These are phyloP conservation scores for Aspergillus intermedius DNA, from an alignment of 2,329 filamentous ascomycete genomes.

Conservation along the genomic window DNA sequence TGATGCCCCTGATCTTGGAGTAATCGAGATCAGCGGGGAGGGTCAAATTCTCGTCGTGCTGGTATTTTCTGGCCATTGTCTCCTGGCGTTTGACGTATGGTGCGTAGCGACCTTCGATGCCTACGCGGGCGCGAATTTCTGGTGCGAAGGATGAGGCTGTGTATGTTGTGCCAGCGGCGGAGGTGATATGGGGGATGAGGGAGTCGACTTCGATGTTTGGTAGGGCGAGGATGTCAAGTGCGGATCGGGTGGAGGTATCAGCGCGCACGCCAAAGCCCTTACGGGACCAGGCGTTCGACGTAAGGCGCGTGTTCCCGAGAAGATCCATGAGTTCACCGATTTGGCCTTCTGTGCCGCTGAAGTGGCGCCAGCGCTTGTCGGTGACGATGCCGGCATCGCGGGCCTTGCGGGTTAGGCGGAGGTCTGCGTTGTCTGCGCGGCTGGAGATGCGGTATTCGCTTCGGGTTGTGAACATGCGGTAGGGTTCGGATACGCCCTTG, in stretches of 20 bases:
- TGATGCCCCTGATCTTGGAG: slow-evolving; percentile 63
- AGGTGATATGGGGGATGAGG: slow-evolving; percentile 50
- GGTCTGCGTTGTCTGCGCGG: slow-evolving; percentile 88
- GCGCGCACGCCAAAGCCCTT: slow-evolving; percentile 63
- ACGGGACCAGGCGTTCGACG: slow-evolving; percentile 60
- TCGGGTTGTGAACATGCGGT: slow-evolving; percentile 95
- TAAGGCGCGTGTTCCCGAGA: slow-evolving; percentile 54
- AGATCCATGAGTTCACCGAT: slow-evolving; percentile 59
- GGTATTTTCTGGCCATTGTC: slow-evolving; percentile 58
- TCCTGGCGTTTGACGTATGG: slow-evolving; percentile 75
- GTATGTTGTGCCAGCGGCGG: slow-evolving; percentile 22
- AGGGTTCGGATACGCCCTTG: slow-evolving; percentile 93
- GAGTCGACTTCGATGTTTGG: slow-evolving; percentile 53
- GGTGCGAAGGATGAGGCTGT: slow-evolving; percentile 47
- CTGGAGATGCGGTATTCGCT: slow-evolving; percentile 93
- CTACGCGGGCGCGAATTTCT: slow-evolving; percentile 61
- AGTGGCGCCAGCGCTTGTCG: slow-evolving; percentile 70
- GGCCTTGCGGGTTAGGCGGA: slow-evolving; percentile 73
- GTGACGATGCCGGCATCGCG: slow-evolving; percentile 69
- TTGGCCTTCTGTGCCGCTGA: slow-evolving; percentile 58
- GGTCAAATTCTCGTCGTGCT: slow-evolving; percentile 67
- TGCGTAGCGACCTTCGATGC: slow-evolving; percentile 77
- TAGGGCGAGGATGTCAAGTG: slow-evolving; percentile 72
- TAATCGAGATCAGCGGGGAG: slow-evolving; percentile 76
- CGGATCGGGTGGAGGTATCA: slow-evolving; percentile 62